Evolutionary conservation across 148 eudicot species (phyloP), one percentile per base, ranked within the genome.

Genomic region (Persicaria maculosa): DNA sequence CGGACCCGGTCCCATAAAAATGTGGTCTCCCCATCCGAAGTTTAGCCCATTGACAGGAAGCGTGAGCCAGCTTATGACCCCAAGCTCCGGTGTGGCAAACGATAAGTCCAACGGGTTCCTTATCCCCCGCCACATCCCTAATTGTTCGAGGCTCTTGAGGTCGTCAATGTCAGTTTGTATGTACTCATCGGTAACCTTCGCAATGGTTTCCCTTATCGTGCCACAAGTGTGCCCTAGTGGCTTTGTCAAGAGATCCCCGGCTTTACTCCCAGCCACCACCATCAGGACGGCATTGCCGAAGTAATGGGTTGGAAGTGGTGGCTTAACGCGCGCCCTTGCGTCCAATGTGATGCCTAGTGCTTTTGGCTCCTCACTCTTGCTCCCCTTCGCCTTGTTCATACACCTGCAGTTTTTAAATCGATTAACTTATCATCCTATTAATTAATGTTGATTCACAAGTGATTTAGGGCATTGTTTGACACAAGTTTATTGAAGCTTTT

Each of bases 41-140:
- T 70, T 50, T 12, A 70, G 6, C 6, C 50, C 52, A 5, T 17
- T 5, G 25, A 70, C 25, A 5, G 53, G 73, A 7, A 70, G 53
- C 6, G 52, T 47, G 52, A 70, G 53, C 73, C 73, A 70, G 15
- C 73, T 70, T 17, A 70, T 47, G 16, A 70, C 73, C 50, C 73
- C 50, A 3, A 70, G 31, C 25, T 70, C 73, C 5, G 53, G 50
- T 3, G 9, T 70, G 10, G 14, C 31, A 4, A 44, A n/a, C 14
- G 73, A 70, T 7, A 14, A 36, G 69, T 64, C 69, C 15, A 40
- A 3, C 8, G 73, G 14, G 73, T 44, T 70, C 4, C 53, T 7
- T 7, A 47, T 46, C 10, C 50, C 73, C 5, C 36, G 50, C 36
- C 22, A 46, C 31, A 44, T 3, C 52, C 52, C 53, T 25, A 70